A percentile compares a stretch with the other conserved stretches of the same genome.
phyloP scores from a whole-genome alignment of 23 red algal species.

The Gracilaria gracilis region DNA sequence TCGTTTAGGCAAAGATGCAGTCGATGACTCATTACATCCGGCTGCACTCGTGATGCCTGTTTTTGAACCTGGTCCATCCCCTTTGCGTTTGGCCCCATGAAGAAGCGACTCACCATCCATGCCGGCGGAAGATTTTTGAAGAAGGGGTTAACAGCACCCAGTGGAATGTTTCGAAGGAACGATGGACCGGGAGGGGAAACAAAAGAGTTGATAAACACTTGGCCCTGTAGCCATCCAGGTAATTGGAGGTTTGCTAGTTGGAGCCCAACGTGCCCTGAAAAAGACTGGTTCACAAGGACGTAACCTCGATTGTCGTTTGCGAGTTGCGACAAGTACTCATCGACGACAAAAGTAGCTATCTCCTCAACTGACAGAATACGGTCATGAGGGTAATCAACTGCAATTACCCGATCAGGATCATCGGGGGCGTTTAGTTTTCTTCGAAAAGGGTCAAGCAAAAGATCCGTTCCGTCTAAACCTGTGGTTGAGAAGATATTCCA shows the following conservation, averaged over 20 bases:
- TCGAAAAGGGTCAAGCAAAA: slow-evolving; percentile 34
- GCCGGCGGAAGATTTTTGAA: slow-evolving; percentile 28
- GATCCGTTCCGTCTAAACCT: slow-evolving; percentile 57
- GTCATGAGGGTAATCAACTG: slow-evolving; percentile 35
- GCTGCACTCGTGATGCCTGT: neutral
- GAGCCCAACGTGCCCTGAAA: slow-evolving; percentile 50
- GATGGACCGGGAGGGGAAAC: slow-evolving; percentile 30
- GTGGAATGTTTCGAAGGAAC: slow-evolving; percentile 15
- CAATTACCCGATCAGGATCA: slow-evolving; percentile 39
- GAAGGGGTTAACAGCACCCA: neutral
- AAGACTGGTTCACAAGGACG: slow-evolving; percentile 42
- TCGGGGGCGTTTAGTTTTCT: neutral
- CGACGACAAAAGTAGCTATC: slow-evolving; percentile 9
- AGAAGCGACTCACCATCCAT: slow-evolving; percentile 49
- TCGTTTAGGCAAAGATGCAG: slow-evolving; percentile 1
- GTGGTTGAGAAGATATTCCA: neutral
- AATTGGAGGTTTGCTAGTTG: neutral
- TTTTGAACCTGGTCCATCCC: slow-evolving; percentile 32
- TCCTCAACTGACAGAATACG: slow-evolving; percentile 13
- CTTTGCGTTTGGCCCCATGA: slow-evolving; percentile 28
- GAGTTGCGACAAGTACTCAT: slow-evolving; percentile 6
- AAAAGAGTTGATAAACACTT: slow-evolving; percentile 59
- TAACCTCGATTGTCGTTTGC: slow-evolving; percentile 34
- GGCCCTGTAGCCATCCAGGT: slow-evolving; percentile 7
- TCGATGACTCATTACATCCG: slow-evolving; percentile 41